Conservation (phyloP, 495 filamentous ascomycete genomes). For the Penicillium taxi region DNA sequence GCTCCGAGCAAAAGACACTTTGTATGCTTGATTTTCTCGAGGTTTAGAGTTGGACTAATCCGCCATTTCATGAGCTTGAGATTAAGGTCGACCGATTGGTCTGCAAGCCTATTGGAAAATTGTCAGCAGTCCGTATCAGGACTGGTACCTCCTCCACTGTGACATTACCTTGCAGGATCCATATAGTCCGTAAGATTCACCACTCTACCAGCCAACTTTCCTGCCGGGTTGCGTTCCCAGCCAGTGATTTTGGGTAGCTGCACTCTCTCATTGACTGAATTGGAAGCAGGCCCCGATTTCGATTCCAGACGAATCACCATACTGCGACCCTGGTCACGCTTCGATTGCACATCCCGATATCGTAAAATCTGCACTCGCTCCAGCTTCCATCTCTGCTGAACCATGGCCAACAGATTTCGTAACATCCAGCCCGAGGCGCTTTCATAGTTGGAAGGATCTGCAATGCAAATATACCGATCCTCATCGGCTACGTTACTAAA, state of each 20-base stretch:
- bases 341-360: conserved; percentile 73
- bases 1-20: conserved; percentile 92
- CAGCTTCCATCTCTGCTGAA: conserved; percentile 74
- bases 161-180: conserved; percentile 62
- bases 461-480: conserved; percentile 77
- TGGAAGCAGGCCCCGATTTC: conserved; percentile 22
- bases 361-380: conserved; percentile 77
- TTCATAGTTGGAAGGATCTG: conserved; percentile 84
- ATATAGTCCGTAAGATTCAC: conserved; percentile 84
- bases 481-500: conserved; percentile 59
- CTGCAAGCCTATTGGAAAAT: conserved; percentile 52
- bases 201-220: conserved; percentile 64
- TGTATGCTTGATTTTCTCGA: conserved; percentile 82
- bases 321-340: conserved; percentile 70
- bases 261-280: conserved; percentile 22
- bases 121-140: background rate
- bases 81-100: conserved; percentile 95
- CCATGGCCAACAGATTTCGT: conserved; percentile 77
- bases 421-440: conserved; percentile 87
- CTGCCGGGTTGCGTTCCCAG: conserved; percentile 78
- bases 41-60: conserved; percentile 77
- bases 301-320: conserved; percentile 63
- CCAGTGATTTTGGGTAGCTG: conserved; percentile 82
- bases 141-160: background rate
- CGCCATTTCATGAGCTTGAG: conserved; percentile 98